A percentile compares a stretch with the other conserved stretches of the same genome.
Conservation (phyloP, 23 red algal genomes). For the Gracilaria caudata region DNA sequence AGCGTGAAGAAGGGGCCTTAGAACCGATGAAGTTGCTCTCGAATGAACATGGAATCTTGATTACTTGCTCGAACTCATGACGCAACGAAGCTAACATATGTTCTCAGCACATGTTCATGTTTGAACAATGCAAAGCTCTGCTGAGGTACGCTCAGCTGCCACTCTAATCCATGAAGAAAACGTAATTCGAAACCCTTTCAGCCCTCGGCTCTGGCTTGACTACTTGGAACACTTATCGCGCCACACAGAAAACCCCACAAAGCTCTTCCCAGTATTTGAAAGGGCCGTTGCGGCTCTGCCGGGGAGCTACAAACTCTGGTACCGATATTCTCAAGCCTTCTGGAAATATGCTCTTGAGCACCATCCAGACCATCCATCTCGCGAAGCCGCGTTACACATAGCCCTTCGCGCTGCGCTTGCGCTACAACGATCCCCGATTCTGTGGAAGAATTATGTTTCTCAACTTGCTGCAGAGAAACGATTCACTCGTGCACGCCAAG, state of each 20-base stretch:
- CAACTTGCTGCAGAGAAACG: slow-evolving; percentile 39
- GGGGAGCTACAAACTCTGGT: slow-evolving; percentile 89
- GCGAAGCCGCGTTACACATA: slow-evolving; percentile 43
- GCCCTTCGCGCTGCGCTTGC: slow-evolving; percentile 35
- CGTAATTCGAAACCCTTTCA: slow-evolving; percentile 41
- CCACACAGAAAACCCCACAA: neutral
- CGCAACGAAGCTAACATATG: neutral
- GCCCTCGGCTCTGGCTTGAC: slow-evolving; percentile 40
- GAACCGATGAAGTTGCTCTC: neutral
- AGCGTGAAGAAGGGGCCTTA: too few species aligned
- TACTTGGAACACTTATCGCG: slow-evolving; percentile 46
- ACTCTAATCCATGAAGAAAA: slow-evolving; percentile 39
- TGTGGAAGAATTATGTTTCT: slow-evolving; percentile 63
- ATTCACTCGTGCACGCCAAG: slow-evolving; percentile 52
- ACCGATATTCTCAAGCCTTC: slow-evolving; percentile 53
- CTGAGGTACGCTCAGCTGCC: slow-evolving; percentile 6
- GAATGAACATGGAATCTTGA: neutral
- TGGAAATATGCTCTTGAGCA: slow-evolving; percentile 41
- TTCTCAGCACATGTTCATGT: neutral
- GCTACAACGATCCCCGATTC: slow-evolving; percentile 51
- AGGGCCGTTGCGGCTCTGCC: slow-evolving; percentile 77
- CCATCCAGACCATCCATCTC: slow-evolving; percentile 64
- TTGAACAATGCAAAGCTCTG: neutral
- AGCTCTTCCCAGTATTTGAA: slow-evolving; percentile 78
- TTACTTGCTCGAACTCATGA: neutral